A percentile compares a stretch with the other conserved stretches of the same genome.
Conservation (phyloP, 169 alveolate genomes). For the Neospora caninum region DNA sequence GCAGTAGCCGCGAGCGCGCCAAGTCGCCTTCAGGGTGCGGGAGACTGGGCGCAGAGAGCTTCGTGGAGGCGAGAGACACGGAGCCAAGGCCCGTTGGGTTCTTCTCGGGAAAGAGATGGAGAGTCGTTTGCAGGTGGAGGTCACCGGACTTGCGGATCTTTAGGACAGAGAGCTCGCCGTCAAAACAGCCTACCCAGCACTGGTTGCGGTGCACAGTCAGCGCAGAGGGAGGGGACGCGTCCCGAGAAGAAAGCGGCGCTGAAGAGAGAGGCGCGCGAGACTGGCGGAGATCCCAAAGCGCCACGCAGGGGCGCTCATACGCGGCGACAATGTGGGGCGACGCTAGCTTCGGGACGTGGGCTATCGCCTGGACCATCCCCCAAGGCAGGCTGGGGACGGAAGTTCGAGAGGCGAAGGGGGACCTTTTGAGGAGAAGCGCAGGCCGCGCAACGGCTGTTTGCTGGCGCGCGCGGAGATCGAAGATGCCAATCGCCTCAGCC, state of each 20-base stretch:
- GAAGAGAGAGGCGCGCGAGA: background rate
- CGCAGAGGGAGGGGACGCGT: background rate
- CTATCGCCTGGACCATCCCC: background rate
- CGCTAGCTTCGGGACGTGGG: background rate
- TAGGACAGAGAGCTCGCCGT: background rate
- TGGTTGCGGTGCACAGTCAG: slow-evolving; percentile 22
- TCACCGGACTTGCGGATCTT: background rate
- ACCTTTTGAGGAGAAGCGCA: background rate
- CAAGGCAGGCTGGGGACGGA: background rate
- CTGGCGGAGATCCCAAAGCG: slow-evolving; percentile 6
- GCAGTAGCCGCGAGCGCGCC: background rate
- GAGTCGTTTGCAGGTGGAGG: background rate
- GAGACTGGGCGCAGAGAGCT: background rate
- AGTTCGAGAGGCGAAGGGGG: background rate
- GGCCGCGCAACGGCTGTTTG: background rate
- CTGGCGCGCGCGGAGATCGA: background rate
- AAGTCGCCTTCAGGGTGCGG: slow-evolving; percentile 18
- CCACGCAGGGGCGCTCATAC: slow-evolving; percentile 2
- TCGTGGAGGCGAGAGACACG: background rate
- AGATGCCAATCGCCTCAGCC: background rate
- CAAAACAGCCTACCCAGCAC: slow-evolving; percentile 18
- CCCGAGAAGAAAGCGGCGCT: background rate
- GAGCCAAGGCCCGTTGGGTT: background rate
- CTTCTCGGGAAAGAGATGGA: background rate
- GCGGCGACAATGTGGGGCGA: background rate